A percentile compares a stretch with the other conserved stretches of the same genome.
These are phyloP conservation scores for Sanguinoderma infundibulare DNA, from an alignment of 1,284 basidiomycete species.

Conservation along the genomic window DNA sequence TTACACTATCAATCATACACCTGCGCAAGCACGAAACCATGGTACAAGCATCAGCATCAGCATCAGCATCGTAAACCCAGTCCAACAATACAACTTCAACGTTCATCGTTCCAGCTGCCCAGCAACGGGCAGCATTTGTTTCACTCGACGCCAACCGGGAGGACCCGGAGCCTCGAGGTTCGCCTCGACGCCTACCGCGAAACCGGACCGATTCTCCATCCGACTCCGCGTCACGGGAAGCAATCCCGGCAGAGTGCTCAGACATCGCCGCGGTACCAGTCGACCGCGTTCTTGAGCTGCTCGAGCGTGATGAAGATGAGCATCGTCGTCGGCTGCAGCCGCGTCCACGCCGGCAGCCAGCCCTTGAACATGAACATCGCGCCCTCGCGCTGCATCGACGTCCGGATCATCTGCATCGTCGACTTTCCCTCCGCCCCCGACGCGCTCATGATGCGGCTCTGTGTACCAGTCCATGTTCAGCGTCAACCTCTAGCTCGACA, in stretches of 20 bases:
- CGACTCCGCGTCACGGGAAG: too few relatives aligned
- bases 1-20: too few relatives aligned
- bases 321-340: conserved; percentile 85
- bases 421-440: conserved; percentile 82
- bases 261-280: conserved; percentile 43
- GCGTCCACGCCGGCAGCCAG: conserved; percentile 85
- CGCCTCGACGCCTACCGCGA: too few relatives aligned
- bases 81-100: too few relatives aligned
- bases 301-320: conserved; percentile 86
- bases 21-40: neutral
- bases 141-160: too few relatives aligned
- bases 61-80: too few relatives aligned
- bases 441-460: conserved; percentile 90
- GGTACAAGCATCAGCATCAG: too few relatives aligned
- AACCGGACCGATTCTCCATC: too few relatives aligned
- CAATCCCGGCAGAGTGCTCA: too few relatives aligned
- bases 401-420: conserved; percentile 71
- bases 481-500: neutral
- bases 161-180: too few relatives aligned
- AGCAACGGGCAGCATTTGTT: too few relatives aligned
- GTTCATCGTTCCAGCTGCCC: too few relatives aligned
- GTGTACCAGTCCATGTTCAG: conserved; percentile 5
- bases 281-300: conserved; percentile 71
- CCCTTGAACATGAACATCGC: conserved; percentile 93
- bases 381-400: conserved; percentile 80